Percentiles rank a stretch among this genome's conserved stretches.
Conservation (phyloP, 306 rosid genomes). For the Cucurbita pepo region DNA sequence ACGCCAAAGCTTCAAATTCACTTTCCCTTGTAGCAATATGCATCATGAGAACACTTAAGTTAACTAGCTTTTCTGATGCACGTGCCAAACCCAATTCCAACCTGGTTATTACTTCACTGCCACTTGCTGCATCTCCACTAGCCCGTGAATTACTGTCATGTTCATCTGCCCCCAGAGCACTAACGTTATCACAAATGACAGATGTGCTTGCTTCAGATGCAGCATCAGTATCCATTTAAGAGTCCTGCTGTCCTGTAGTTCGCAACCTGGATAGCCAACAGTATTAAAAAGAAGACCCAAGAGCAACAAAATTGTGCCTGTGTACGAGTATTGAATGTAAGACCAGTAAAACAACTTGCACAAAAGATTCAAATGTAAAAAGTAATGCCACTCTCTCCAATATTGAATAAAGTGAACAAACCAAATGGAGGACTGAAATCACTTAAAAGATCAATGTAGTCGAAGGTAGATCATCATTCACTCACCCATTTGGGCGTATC, state of each 20-base stretch:
- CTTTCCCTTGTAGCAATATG: constrained; percentile 44
- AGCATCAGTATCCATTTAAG: constrained; percentile 31
- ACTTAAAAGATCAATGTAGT: not conserved
- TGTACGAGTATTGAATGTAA: not conserved
- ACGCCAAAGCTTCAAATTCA: constrained; percentile 41
- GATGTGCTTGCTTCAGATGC: constrained; percentile 18
- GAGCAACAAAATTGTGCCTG: not conserved
- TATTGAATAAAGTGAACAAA: not conserved
- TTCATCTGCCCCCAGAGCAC: constrained; percentile 11
- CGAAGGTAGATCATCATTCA: not conserved
- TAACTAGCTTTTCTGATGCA: constrained; percentile 58
- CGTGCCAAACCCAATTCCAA: constrained; percentile 43
- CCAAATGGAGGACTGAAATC: not conserved
- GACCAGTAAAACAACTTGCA: not conserved
- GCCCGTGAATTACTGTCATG: constrained; percentile 10
- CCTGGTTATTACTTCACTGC: constrained; percentile 16
- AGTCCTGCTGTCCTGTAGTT: not conserved
- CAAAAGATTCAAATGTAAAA: not conserved
- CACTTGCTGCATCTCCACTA: constrained; percentile 18
- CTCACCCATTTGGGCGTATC: not conserved
- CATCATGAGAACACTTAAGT: constrained; percentile 57
- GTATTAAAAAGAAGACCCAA: not conserved
- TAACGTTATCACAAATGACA: constrained; percentile 3
- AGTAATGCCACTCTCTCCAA: not conserved
- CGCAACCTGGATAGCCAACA: constrained; percentile 14